Percentiles rank a stretch among this genome's conserved stretches.
These are phyloP conservation scores for Epichloe uncinata DNA, from an alignment of 2,329 filamentous ascomycete species.

Conservation along the genomic window DNA sequence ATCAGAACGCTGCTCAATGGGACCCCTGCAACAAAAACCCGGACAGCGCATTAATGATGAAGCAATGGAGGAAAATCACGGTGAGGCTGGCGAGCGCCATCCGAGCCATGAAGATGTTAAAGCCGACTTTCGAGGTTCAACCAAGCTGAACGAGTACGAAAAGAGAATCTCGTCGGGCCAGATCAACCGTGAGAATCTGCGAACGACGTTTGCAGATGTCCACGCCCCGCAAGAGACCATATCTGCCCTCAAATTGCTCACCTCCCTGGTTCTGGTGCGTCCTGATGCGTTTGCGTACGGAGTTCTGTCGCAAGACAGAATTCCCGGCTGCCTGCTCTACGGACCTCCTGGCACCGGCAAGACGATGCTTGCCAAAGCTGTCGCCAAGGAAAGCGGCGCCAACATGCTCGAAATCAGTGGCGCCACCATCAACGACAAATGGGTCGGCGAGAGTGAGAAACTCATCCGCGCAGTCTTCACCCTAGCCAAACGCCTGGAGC, in stretches of 20 bases:
- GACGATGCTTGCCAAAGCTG: slow-evolving; percentile 55
- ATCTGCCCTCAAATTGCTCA: slow-evolving; percentile 77
- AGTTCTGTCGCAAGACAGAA: slow-evolving; percentile 79
- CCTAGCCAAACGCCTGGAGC: slow-evolving; percentile 78
- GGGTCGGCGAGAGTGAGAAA: slow-evolving; percentile 91
- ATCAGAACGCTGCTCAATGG: slow-evolving; percentile 19
- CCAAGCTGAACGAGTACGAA: slow-evolving; percentile 60
- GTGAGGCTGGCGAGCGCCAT: slow-evolving; percentile 14
- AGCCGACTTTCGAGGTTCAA: slow-evolving; percentile 11
- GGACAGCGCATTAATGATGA: slow-evolving; percentile 19
- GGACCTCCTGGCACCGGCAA: slow-evolving; percentile 75
- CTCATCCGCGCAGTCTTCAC: slow-evolving; percentile 87
- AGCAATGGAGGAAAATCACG: slow-evolving; percentile 13
- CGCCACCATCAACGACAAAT: slow-evolving; percentile 90
- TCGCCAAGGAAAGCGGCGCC: slow-evolving; percentile 54
- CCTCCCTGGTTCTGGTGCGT: slow-evolving; percentile 70
- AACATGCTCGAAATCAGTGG: slow-evolving; percentile 79
- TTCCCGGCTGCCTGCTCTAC: slow-evolving; percentile 79
- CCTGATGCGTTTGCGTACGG: slow-evolving; percentile 96
- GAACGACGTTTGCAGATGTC: slow-evolving; percentile 77
- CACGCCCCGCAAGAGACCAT: slow-evolving; percentile 73
- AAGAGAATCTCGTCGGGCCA: slow-evolving; percentile 71
- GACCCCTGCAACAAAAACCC: slow-evolving; percentile 18
- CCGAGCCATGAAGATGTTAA: slow-evolving; percentile 17
- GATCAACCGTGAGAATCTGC: slow-evolving; percentile 67